Evolutionary conservation across 225 moss, liverwort and hornwort genomes (phyloP).

Genomic region (Physcomitrellopsis africana): DNA sequence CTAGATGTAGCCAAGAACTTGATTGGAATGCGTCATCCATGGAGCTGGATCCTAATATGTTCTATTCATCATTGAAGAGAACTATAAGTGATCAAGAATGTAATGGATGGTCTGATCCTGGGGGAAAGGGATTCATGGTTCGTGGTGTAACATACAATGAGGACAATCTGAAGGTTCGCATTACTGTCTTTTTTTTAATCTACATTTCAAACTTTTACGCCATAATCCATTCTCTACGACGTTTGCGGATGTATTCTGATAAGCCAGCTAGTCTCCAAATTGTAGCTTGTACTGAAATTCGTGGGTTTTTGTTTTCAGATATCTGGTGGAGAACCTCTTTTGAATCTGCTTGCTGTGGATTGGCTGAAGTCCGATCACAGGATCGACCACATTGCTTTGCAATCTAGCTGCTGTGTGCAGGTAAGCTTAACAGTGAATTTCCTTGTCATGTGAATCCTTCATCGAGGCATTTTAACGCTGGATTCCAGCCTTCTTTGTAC

Average conservation of each 20-base stretch:
- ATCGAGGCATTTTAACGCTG: no score
- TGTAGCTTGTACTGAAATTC: no score
- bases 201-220: no score
- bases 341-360: slow-evolving; percentile 52
- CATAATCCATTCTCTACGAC: no score
- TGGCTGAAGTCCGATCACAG: slow-evolving; percentile 49
- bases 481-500: no score
- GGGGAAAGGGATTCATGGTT: no score
- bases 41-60: slow-evolving; percentile 35
- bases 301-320: slow-evolving; percentile 23
- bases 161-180: no score
- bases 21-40: slow-evolving; percentile 24
- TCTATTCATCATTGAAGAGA: slow-evolving; percentile 42
- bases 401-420: slow-evolving; percentile 46
- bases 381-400: slow-evolving; percentile 44
- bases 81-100: slow-evolving; percentile 35
- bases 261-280: no score
- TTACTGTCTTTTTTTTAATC: no score
- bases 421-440: slow-evolving; percentile 11
- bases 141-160: no score
- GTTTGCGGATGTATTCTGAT: no score
- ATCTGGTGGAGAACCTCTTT: slow-evolving; percentile 48
- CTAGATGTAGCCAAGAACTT: slow-evolving; percentile 37
- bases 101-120: slow-evolving; percentile 47
- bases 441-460: no score